phyloP scores from a whole-genome alignment of 192 early-diverging fungal genomes.

The Linderina pennispora region DNA sequence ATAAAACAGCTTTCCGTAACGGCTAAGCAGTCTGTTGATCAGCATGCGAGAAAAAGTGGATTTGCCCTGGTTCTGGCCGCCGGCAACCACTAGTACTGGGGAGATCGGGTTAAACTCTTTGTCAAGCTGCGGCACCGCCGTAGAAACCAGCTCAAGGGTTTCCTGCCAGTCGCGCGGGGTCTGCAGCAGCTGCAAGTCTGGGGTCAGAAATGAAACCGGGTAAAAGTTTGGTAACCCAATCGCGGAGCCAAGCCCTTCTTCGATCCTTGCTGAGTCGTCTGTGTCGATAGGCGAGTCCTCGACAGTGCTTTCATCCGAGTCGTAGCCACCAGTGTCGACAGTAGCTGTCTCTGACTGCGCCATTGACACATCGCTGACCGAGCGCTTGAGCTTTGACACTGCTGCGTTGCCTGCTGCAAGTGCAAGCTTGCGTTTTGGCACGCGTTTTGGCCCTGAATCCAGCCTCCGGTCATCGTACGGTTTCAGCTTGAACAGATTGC shows the following conservation, averaged over 20 bases:
- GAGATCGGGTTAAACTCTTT: conserved; percentile 25
- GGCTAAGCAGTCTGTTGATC: conserved; percentile 67
- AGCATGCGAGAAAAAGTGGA: conserved; percentile 78
- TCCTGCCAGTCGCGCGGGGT: conserved; percentile 29
- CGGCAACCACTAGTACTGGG: conserved; percentile 62
- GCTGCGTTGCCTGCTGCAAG: too few relatives aligned
- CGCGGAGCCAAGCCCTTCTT: background rate
- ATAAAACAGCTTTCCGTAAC: conserved; percentile 64
- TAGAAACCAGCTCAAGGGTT: conserved; percentile 18
- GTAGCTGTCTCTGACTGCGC: conserved; percentile 2
- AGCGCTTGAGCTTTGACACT: conserved; percentile 3
- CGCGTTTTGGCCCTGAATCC: conserved; percentile 4
- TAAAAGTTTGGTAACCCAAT: conserved; percentile 19
- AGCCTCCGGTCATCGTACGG: conserved; percentile 11
- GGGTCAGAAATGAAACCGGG: conserved; percentile 13
- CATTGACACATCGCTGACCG: conserved; percentile 3
- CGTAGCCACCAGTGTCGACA: conserved; percentile 2
- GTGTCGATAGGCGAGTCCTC: too few relatives aligned
- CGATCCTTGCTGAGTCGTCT: conserved; percentile 6
- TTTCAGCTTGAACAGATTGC: conserved; percentile 15
- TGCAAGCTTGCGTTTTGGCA: conserved; percentile 12
- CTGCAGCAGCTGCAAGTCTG: conserved; percentile 35
- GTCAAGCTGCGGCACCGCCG: conserved; percentile 18
- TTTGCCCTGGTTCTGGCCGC: conserved; percentile 81
- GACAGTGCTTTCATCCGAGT: conserved; percentile 4